phyloP scores from a whole-genome alignment of 169 alveolate genomes.

The Hammondia hammondi region DNA sequence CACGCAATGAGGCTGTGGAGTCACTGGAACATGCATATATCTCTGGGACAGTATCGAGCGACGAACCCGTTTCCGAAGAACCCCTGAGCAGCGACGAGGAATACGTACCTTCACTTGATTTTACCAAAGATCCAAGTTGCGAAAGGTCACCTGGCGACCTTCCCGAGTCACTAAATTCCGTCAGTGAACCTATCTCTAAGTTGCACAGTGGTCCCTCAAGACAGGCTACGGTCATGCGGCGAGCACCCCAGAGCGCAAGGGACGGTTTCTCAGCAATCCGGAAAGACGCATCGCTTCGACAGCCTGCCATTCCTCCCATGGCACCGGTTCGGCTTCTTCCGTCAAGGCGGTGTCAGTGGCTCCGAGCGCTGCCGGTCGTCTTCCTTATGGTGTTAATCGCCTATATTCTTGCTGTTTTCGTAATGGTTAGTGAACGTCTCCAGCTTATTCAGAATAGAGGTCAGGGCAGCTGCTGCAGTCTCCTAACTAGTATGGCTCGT shows the following conservation, averaged over 20 bases:
- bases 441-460: too few relatives aligned
- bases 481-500: too few relatives aligned
- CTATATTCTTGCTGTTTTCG: constrained; percentile 36
- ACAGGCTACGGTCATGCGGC: neutral
- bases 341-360: constrained; percentile 59
- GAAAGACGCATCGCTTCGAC: neutral
- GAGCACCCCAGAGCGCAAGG: neutral
- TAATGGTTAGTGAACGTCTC: constrained; percentile 16
- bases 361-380: constrained; percentile 58
- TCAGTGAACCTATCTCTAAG: neutral
- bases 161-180: neutral
- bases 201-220: neutral
- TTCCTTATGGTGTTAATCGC: constrained; percentile 55
- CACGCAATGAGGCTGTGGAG: neutral
- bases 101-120: neutral
- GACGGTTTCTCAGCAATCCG: neutral
- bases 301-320: neutral
- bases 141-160: neutral
- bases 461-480: too few relatives aligned
- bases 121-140: neutral
- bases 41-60: neutral
- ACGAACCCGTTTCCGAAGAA: neutral
- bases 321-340: neutral
- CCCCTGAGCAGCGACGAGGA: neutral
- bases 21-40: neutral